A percentile compares a stretch with the other conserved stretches of the same genome.
Conservation (phyloP, 768 basidiomycete genomes). For the Termitomyces sp. region DNA sequence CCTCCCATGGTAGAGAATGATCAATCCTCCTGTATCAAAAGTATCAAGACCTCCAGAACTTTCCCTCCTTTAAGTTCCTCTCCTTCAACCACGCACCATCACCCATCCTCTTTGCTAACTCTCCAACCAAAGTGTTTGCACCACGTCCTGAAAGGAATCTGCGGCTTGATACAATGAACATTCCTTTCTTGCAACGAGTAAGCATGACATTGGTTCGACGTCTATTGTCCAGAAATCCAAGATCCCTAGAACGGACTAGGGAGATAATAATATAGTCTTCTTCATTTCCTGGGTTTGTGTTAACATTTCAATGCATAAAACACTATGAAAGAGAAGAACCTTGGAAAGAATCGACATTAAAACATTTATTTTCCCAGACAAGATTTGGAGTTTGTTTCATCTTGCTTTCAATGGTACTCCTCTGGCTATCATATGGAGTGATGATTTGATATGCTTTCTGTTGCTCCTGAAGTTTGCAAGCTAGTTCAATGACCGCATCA, state of each 20-base stretch:
- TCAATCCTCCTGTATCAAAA: neutral
- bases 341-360: slow-evolving; percentile 87
- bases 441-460: slow-evolving; percentile 58
- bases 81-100: slow-evolving; percentile 33
- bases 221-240: slow-evolving; percentile 65
- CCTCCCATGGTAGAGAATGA: slow-evolving; percentile 10
- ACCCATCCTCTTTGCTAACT: slow-evolving; percentile 33
- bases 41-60: slow-evolving; percentile 16
- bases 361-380: slow-evolving; percentile 66
- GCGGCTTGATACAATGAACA: slow-evolving; percentile 68
- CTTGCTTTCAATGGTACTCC: slow-evolving; percentile 49
- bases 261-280: slow-evolving; percentile 76
- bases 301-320: neutral
- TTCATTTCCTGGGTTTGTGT: slow-evolving; percentile 62
- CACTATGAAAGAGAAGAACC: slow-evolving; percentile 35
- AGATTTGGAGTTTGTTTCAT: slow-evolving; percentile 48
- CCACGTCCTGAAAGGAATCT: slow-evolving; percentile 58
- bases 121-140: slow-evolving; percentile 40
- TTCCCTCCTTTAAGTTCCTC: slow-evolving; percentile 35
- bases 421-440: slow-evolving; percentile 80
- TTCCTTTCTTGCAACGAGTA: slow-evolving; percentile 71
- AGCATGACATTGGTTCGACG: slow-evolving; percentile 88
- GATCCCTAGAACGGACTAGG: slow-evolving; percentile 50
- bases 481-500: slow-evolving; percentile 52
- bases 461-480: slow-evolving; percentile 49